phyloP scores from a whole-genome alignment of 2,329 filamentous ascomycete species.

The Chaetomium globosum region DNA sequence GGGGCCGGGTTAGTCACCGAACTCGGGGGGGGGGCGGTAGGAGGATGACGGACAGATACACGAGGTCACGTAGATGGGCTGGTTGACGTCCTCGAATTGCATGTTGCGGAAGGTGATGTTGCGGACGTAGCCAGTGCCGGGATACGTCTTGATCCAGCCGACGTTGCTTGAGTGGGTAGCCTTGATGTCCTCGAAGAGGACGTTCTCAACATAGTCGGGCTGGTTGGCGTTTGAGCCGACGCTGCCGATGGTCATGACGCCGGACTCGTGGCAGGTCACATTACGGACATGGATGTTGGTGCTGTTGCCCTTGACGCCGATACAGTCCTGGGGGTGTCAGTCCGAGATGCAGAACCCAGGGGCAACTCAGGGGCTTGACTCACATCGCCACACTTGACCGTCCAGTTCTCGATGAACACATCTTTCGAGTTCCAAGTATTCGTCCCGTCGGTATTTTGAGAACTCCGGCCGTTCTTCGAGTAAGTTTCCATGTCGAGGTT shows the following conservation, averaged over 20 bases:
- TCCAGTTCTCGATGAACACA: conserved; percentile 51
- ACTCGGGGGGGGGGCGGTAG: too few species aligned
- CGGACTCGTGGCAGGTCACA: conserved; percentile 47
- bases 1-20: neutral
- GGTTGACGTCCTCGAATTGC: conserved; percentile 48
- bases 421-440: conserved; percentile 56
- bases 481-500: conserved; percentile 56
- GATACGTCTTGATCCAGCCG: conserved; percentile 50
- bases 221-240: conserved; percentile 42
- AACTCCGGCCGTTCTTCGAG: conserved; percentile 48
- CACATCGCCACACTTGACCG: conserved; percentile 47
- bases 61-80: conserved; percentile 52
- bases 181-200: conserved; percentile 45
- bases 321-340: conserved; percentile 43
- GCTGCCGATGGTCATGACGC: conserved; percentile 45
- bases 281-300: conserved; percentile 44
- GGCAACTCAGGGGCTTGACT: conserved; percentile 25
- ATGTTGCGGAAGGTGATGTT: conserved; percentile 52
- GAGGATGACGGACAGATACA: conserved; percentile 45
- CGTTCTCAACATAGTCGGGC: conserved; percentile 45
- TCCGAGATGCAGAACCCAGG: neutral
- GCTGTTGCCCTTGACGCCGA: conserved; percentile 48
- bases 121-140: conserved; percentile 46
- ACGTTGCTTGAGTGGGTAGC: conserved; percentile 46
- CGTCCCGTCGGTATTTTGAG: conserved; percentile 55